Evolutionary conservation across 2,329 filamentous ascomycete genomes (phyloP).

Genomic region (Orbilia oligospora): DNA sequence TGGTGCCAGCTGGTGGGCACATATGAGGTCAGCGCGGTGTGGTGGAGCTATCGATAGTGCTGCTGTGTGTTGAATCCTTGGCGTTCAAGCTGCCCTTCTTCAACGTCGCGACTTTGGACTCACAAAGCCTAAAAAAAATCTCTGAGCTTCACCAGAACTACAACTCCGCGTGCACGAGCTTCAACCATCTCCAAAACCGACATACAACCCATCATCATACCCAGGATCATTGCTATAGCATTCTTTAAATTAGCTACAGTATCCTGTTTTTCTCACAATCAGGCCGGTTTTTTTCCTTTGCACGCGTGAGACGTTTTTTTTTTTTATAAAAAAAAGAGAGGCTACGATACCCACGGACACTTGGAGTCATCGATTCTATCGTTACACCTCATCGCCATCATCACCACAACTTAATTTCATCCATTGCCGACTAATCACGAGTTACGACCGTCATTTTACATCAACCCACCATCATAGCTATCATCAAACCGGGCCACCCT

Average conservation of each 20-base stretch:
- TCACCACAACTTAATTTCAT: background rate
- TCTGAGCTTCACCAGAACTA: slow-evolving; percentile 8
- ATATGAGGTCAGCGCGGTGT: background rate
- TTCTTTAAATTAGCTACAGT: background rate
- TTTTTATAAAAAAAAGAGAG: no score
- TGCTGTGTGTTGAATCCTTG: slow-evolving; percentile 10
- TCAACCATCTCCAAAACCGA: background rate
- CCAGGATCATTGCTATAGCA: background rate
- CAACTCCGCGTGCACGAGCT: slow-evolving; percentile 3
- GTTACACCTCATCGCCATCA: background rate
- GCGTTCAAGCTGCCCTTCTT: background rate
- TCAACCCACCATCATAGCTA: background rate
- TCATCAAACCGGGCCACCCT: background rate
- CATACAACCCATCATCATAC: background rate
- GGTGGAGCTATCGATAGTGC: background rate
- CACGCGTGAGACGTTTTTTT: background rate
- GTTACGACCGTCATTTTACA: background rate
- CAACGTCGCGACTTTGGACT: slow-evolving; percentile 12
- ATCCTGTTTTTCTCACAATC: background rate
- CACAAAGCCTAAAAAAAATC: slow-evolving; percentile 20
- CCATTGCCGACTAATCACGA: slow-evolving; percentile 1
- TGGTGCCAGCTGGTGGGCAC: no score
- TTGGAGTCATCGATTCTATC: background rate
- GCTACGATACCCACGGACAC: background rate
- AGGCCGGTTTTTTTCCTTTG: background rate